Base-by-base conservation (phyloP, 345 rosid genomes). In the Hibiscus tridactylites region DNA sequence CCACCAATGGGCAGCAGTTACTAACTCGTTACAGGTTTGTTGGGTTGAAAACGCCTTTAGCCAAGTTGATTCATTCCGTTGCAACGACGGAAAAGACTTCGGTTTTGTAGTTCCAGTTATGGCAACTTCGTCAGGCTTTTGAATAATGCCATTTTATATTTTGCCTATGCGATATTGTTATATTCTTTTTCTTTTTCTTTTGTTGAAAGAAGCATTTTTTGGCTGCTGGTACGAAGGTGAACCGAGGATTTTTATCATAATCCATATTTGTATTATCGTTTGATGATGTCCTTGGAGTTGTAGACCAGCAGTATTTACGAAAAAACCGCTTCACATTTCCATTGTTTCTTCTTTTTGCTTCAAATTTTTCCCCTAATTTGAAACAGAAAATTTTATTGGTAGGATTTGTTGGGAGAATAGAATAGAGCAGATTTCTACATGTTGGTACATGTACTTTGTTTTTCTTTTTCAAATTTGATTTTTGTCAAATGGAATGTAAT, bases 1-100 rank as follows among this genome's bases (percentile, higher is more conserved):
- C 92, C 92, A 2, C 82, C 88, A 54, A 86, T 84, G 90, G 87
- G 89, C 37, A 78, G 81, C 71, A 53, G 24, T 53, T 88, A 85
- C 73, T 85, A 79, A 79, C 46, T 59, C 53, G 26, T 53, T 1
- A 57, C 44, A 31, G 72, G 58, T 67, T 62, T 24, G 56, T 66
- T 56, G 21, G 56, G 3, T 11, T 50, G 56, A 5, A 13, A 78
- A 64, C 5, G 6, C 11, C 21, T 24, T 66, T 46, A 68, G 78
- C 44, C 8, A 2, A 5, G 71, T 33, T 61, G 71, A 57, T 75
- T 44, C 68, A 35, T n/a, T 53, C 57, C 9, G 21, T 16, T 53
- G 57, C 9, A 16, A 8, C 5, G 24, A n/a, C 9, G 9, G 2
- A 53, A 15, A 54, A 19, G 28, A 56, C 29, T 17, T 19, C 26